A percentile compares a stretch with the other conserved stretches of the same genome.
Evolutionary conservation across 2,329 filamentous ascomycete genomes (phyloP).

Genomic region (Chaetomium globosum): DNA sequence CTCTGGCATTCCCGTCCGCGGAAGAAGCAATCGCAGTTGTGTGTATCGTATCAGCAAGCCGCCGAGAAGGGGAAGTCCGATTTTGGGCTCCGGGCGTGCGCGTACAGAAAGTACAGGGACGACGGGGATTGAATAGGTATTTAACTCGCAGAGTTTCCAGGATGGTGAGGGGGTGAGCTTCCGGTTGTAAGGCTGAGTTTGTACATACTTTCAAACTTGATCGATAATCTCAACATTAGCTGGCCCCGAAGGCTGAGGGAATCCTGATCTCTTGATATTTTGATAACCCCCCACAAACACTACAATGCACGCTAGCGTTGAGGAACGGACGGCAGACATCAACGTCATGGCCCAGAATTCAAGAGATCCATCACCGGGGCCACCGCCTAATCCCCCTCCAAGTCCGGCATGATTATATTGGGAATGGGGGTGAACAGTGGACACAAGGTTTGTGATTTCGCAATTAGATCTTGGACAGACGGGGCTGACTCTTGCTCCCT

Average conservation of each 20-base stretch:
- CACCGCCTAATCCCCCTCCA: constrained; percentile 46
- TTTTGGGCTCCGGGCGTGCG: background rate
- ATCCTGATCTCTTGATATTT: background rate
- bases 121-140: background rate
- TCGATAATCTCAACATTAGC: background rate
- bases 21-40: constrained; percentile 11
- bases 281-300: background rate
- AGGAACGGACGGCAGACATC: background rate
- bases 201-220: background rate
- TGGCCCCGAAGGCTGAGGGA: background rate
- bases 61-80: constrained; percentile 5
- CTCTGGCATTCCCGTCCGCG: background rate
- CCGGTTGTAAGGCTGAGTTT: background rate
- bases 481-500: background rate
- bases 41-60: constrained; percentile 3
- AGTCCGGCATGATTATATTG: constrained; percentile 37
- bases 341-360: constrained; percentile 22
- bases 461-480: background rate
- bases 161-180: too few relatives aligned
- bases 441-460: background rate
- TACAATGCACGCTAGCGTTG: background rate
- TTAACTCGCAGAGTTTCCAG: too few relatives aligned
- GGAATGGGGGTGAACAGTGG: background rate
- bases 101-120: background rate
- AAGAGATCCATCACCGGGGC: constrained; percentile 44